Evolutionary conservation across 108 stramenopile species (phyloP).

Genomic region (Halocafeteria seosinensis): DNA sequence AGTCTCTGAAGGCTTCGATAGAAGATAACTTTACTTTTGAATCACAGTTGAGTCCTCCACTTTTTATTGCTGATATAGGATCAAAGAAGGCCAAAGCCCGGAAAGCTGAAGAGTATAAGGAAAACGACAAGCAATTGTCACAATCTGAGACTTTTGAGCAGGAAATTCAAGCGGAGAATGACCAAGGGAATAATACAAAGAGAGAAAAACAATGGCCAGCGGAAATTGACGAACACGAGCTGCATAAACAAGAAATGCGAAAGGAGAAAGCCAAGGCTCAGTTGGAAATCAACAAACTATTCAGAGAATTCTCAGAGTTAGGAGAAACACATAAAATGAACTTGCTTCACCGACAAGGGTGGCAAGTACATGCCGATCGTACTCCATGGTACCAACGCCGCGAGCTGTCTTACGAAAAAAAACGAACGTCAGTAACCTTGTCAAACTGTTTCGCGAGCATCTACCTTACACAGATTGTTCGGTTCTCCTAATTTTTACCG

Average conservation of each 20-base stretch:
- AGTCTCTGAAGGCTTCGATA: neutral
- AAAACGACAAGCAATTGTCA: neutral
- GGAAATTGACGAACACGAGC: neutral
- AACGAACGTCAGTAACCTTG: neutral
- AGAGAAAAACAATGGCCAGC: neutral
- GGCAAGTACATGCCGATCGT: neutral
- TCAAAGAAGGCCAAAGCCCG: neutral
- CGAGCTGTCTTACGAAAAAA: neutral
- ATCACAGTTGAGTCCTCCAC: neutral
- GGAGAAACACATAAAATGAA: neutral
- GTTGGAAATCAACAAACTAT: neutral
- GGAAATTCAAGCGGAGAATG: neutral
- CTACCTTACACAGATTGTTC: neutral
- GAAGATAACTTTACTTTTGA: neutral
- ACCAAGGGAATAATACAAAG: neutral
- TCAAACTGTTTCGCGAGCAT: neutral
- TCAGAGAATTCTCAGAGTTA: neutral
- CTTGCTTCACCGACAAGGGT: neutral
- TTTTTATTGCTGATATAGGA: conserved; percentile 1
- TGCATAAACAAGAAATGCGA: neutral
- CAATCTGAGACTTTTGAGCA: too few relatives aligned
- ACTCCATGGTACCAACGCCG: neutral
- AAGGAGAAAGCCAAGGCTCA: neutral
- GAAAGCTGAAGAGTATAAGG: neutral
- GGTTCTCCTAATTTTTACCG: neutral